Evolutionary conservation across 2,329 filamentous ascomycete genomes (phyloP).

Genomic region (Colletotrichum sansevieriae): DNA sequence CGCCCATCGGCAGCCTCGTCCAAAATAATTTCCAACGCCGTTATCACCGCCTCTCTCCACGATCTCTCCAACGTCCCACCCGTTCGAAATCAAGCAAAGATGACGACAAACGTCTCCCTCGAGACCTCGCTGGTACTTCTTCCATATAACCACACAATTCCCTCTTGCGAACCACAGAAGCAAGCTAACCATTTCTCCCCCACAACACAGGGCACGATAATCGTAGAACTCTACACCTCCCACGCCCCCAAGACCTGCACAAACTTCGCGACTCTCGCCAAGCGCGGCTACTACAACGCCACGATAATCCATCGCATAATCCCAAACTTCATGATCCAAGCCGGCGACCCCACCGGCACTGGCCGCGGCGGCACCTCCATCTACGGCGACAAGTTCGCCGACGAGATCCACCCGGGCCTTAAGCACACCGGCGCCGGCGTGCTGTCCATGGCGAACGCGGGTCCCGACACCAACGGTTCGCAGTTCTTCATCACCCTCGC

Average conservation of each 20-base stretch:
- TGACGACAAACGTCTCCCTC: conserved; percentile 84
- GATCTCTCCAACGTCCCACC: background rate
- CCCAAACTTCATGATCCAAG: conserved; percentile 95
- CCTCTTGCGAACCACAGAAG: background rate
- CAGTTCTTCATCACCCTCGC: conserved; percentile 98
- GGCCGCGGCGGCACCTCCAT: conserved; percentile 90
- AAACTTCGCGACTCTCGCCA: conserved; percentile 86
- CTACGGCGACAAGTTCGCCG: conserved; percentile 93
- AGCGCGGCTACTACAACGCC: conserved; percentile 88
- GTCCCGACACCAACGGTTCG: conserved; percentile 91
- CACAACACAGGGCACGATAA: conserved; percentile 77
- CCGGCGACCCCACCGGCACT: conserved; percentile 93
- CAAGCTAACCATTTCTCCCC: conserved; percentile 6
- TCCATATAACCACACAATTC: too few species aligned
- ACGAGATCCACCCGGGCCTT: conserved; percentile 83
- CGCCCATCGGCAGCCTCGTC: conserved; percentile 34
- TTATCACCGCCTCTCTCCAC: background rate
- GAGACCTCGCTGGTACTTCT: conserved; percentile 86
- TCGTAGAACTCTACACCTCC: conserved; percentile 87
- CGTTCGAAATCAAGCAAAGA: conserved; percentile 51
- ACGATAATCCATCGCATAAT: conserved; percentile 95
- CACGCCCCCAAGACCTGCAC: conserved; percentile 92
- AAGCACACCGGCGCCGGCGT: conserved; percentile 95
- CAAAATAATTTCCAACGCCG: conserved; percentile 23
- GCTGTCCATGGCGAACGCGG: conserved; percentile 96